Evolutionary conservation across 108 stramenopile species (phyloP), one percentile per base, ranked within the genome.

Genomic region (Fistulifera pelliculosa): DNA sequence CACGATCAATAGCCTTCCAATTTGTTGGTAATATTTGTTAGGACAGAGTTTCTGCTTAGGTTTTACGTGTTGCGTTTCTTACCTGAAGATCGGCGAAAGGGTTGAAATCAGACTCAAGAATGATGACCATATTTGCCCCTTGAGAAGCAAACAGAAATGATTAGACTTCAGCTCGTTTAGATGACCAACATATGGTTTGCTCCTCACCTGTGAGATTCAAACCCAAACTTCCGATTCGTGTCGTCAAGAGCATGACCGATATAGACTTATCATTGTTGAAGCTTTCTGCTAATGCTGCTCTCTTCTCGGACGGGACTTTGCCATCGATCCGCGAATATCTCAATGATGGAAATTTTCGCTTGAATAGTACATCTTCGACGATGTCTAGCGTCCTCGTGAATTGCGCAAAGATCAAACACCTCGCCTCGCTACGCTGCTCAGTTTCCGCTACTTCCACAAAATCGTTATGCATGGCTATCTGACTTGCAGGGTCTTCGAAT

Each of bases 391-490:
- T 83, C 43, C 70, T 56, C 27, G 76, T 74, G 64, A 90, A 89
- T 55, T 94, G 92, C 19, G 83, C 85, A 58, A 94, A 94, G 24
- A 94, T 83, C 28, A 94, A 69, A 56, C 85, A 89, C 52, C 87
- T 94, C 16, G 38, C 21, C 16, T 24, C 16, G 27, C 39, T 22
- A 40, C 2, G 11, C 14, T 8, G n/a, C 39, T 41, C 15, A 38
- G 11, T 27, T 27, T 55, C 16, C 26, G 23, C 22, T 47, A 39
- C 13, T 54, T 26, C 24, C 18, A 10, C 11, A 41, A 12, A 16
- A 23, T 45, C 44, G 19, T 19, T 45, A 17, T 17, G 17, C 22
- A 19, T 6, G 22, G 6, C 12, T 19, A 51, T 22, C 17, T 21
- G 44, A 5, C 17, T 45, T 5, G 44, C 3, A 26, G 22, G 44